A percentile compares a stretch with the other conserved stretches of the same genome.
These are phyloP conservation scores for Lavandula angustifolia DNA, from an alignment of 257 asterid species.

Conservation along the genomic window DNA sequence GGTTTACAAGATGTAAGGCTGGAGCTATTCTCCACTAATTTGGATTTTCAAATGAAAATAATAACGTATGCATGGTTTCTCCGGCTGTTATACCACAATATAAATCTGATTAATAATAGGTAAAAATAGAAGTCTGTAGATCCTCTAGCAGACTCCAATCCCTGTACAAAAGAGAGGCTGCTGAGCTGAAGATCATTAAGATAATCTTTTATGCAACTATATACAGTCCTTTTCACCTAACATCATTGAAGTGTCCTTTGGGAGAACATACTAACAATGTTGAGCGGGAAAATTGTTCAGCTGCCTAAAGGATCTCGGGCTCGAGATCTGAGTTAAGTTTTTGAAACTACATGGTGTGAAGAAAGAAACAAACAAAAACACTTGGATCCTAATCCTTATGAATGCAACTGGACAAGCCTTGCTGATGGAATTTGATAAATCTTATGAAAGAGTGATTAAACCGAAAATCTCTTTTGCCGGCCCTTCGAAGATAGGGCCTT, in stretches of 20 bases:
- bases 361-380: neutral
- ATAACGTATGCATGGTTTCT: neutral
- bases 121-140: conserved; percentile 1
- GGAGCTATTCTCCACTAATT: neutral
- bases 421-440: neutral
- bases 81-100: neutral
- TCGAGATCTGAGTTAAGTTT: neutral
- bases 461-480: conserved; percentile 9
- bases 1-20: neutral
- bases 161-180: neutral
- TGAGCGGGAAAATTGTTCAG: neutral
- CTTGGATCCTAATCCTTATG: neutral
- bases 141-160: neutral
- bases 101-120: neutral
- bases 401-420: neutral
- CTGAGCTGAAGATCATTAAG: neutral
- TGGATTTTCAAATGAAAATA: neutral
- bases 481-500: neutral
- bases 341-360: neutral
- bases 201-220: neutral
- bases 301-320: conserved; percentile 9
- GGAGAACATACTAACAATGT: neutral
- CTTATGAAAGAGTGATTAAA: neutral
- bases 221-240: neutral
- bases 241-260: neutral